These are phyloP conservation scores for Cylindricascospora bacillispora DNA, from an alignment of 1,139 yeast species.

Conservation along the genomic window DNA sequence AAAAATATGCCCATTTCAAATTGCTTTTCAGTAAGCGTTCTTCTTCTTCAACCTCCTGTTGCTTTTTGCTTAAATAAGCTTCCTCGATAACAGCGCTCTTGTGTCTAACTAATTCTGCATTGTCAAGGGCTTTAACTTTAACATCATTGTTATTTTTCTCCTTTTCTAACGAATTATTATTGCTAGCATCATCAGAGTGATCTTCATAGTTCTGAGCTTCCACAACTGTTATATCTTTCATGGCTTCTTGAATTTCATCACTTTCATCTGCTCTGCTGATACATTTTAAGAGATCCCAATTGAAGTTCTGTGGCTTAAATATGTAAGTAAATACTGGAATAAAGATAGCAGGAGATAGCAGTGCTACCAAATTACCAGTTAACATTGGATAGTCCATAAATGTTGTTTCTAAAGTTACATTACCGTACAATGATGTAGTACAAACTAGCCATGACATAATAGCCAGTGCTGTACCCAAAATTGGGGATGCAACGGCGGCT, in stretches of 20 bases:
- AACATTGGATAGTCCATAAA: constrained; percentile 75
- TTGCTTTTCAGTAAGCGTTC: constrained; percentile 34
- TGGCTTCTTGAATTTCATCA: constrained; percentile 34
- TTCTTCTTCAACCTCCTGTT: constrained; percentile 32
- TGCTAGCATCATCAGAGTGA: constrained; percentile 2
- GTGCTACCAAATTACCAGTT: constrained; percentile 74
- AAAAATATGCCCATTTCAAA: constrained; percentile 41
- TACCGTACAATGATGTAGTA: constrained; percentile 41
- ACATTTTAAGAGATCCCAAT: constrained; percentile 48
- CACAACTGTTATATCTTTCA: constrained; percentile 15
- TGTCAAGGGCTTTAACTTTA: constrained; percentile 27
- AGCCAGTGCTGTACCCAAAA: constrained; percentile 48
- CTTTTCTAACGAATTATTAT: constrained; percentile 13
- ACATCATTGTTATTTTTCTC: constrained; percentile 16
- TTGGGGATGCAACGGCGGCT: constrained; percentile 51
- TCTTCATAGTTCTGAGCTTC: constrained; percentile 6
- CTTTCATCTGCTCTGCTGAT: constrained; percentile 58
- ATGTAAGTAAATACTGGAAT: constrained; percentile 53
- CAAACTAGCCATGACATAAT: constrained; percentile 55
- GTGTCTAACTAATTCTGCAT: constrained; percentile 25
- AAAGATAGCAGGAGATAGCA: constrained; percentile 58
- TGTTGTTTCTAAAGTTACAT: constrained; percentile 48
- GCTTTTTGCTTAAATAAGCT: constrained; percentile 4
- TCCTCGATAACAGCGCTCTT: constrained; percentile 2
- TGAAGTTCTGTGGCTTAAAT: constrained; percentile 60